A percentile compares a stretch with the other conserved stretches of the same genome.
Evolutionary conservation across 805 yeast genomes (phyloP).

Genomic region (Saccharomycopsis microspora): DNA sequence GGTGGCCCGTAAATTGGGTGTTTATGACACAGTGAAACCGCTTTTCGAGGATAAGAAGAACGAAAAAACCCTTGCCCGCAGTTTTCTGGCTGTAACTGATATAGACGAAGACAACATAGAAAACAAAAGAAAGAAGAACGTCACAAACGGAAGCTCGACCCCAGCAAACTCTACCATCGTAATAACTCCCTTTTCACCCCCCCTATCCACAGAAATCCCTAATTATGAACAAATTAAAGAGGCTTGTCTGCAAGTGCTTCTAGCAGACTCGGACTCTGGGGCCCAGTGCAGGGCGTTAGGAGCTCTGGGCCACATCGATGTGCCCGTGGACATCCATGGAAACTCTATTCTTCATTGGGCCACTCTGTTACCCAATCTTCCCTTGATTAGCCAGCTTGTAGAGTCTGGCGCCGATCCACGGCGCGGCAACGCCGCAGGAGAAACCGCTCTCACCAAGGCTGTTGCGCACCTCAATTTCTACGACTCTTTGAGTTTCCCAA

Average conservation of each 20-base stretch:
- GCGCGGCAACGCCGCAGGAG: slow-evolving; percentile 73
- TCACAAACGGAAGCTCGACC: not conserved
- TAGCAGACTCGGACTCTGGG: slow-evolving; percentile 26
- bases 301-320: slow-evolving; percentile 30
- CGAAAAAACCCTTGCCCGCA: slow-evolving; percentile 5
- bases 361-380: slow-evolving; percentile 72
- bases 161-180: not conserved
- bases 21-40: slow-evolving; percentile 3
- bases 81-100: slow-evolving; percentile 24
- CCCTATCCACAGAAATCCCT: slow-evolving; percentile 24
- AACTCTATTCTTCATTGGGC: slow-evolving; percentile 96
- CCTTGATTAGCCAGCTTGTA: slow-evolving; percentile 60
- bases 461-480: slow-evolving; percentile 72
- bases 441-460: slow-evolving; percentile 76
- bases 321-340: slow-evolving; percentile 87
- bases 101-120: slow-evolving; percentile 25
- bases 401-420: slow-evolving; percentile 55
- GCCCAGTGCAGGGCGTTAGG: slow-evolving; percentile 23
- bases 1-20: slow-evolving; percentile 3
- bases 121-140: slow-evolving; percentile 21
- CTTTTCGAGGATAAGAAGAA: slow-evolving; percentile 1
- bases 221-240: slow-evolving; percentile 30
- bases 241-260: slow-evolving; percentile 38
- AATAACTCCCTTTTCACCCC: slow-evolving; percentile 18
- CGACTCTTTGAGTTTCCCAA: slow-evolving; percentile 52